Evolutionary conservation across 805 yeast species (phyloP), one percentile per base, ranked within the genome.

Genomic region (Lipomyces starkeyi): DNA sequence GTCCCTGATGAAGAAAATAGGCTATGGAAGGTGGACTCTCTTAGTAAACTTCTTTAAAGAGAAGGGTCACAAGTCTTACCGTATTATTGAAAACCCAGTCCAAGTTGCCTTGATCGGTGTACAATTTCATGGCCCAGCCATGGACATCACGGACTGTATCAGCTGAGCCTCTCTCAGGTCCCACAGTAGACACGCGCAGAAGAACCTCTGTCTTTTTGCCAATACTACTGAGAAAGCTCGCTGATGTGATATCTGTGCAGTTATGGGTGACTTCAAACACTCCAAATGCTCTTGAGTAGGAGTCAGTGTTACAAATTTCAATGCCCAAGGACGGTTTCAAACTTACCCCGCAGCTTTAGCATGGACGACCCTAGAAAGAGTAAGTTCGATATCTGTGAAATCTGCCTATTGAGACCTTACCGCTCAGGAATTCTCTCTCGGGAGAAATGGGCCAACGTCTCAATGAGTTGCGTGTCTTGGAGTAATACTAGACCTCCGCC

Each of bases 71-170:
- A 4, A 9, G 32, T 17, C 56, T 1, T 43, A 49, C 56, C 35
- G 95, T 91, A 81, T 91, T 91, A 84, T 90, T 91, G 82, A 88
- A 89, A 32, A 91, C 97, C 82, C 89, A 87, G 80, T 91, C 97
- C 80, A 88, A 84, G 81, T 89, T 88, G 75, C 96, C 95, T 80
- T 91, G 91, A 76, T 90, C 90, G 52, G 96, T 90, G 80, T 90
- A 89, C 70, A 91, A 84, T 80, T 91, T 91, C 75, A 88, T 86
- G 62, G 95, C 84, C 76, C 90, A 89, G 22, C 97, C 97, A 82
- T 96, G 86, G 75, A 96, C 96, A 79, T 91, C 97, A 82, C 97
- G 87, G 32, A 90, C 91, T 57, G 93, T 84, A 78, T 91, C 96
- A 2, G 95, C 87, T 52, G 92, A 85, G 59, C 95, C 97, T 64